Evolutionary conservation across 2,329 filamentous ascomycete genomes (phyloP).

Genomic region (Fusarium virguliforme): DNA sequence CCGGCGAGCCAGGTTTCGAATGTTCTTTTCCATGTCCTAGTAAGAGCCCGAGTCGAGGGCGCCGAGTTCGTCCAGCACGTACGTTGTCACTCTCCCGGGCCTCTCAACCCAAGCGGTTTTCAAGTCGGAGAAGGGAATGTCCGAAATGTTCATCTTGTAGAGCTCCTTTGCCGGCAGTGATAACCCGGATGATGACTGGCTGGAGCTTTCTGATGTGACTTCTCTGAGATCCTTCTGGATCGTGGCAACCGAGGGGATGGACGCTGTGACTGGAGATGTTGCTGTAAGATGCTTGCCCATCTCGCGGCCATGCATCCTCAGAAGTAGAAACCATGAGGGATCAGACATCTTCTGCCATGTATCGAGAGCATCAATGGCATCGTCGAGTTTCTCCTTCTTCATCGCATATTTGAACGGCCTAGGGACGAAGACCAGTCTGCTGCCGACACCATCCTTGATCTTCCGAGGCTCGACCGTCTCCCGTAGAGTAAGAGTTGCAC

Average conservation of each 20-base stretch:
- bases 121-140: background rate
- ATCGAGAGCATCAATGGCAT: constrained; percentile 19
- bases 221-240: constrained; percentile 7
- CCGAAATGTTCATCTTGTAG: background rate
- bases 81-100: background rate
- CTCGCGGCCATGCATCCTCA: constrained; percentile 7
- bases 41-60: background rate
- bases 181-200: background rate
- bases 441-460: background rate
- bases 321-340: constrained; percentile 25
- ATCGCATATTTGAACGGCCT: constrained; percentile 7
- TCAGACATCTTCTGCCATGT: constrained; percentile 26
- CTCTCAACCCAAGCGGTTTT: background rate
- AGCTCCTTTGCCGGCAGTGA: background rate
- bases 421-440: background rate
- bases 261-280: background rate
- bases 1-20: constrained; percentile 1
- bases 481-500: background rate
- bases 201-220: background rate
- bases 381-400: constrained; percentile 11
- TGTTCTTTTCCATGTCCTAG: background rate
- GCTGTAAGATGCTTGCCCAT: background rate
- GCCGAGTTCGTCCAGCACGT: background rate
- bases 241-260: background rate
- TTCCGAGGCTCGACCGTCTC: background rate